Conservation (phyloP, 805 yeast genomes). For the Tetrapisispora pingtungensis region DNA sequence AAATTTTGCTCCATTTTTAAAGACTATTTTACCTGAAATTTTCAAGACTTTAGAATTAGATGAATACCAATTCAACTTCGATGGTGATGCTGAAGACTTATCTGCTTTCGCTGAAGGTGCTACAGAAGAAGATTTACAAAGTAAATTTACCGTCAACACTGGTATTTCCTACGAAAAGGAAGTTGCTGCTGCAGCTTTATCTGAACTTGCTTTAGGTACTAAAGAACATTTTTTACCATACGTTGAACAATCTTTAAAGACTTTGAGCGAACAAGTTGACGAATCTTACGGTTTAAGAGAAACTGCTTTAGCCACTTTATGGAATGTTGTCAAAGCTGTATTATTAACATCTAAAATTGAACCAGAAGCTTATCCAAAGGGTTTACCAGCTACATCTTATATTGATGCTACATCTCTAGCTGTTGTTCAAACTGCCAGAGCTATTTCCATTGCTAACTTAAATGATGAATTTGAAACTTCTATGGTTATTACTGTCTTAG, state of each 20-base stretch:
- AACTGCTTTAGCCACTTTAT: constrained; percentile 69
- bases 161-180: constrained; percentile 95
- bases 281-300: constrained; percentile 88
- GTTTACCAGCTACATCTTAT: constrained; percentile 51
- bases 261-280: constrained; percentile 60
- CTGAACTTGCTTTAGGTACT: constrained; percentile 83
- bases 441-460: constrained; percentile 49
- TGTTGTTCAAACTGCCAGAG: constrained; percentile 58
- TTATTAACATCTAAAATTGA: constrained; percentile 37
- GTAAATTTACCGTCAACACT: constrained; percentile 77
- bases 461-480: constrained; percentile 75
- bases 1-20: constrained; percentile 80
- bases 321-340: constrained; percentile 74
- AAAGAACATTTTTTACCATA: constrained; percentile 70
- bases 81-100: constrained; percentile 40
- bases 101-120: constrained; percentile 37
- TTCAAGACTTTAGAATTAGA: constrained; percentile 76
- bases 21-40: constrained; percentile 72
- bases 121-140: constrained; percentile 54
- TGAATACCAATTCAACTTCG: constrained; percentile 63
- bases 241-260: constrained; percentile 57
- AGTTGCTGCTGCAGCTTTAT: constrained; percentile 82
- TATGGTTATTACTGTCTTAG: constrained; percentile 72
- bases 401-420: constrained; percentile 48
- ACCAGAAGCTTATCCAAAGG: constrained; percentile 49